These are phyloP conservation scores for Tephrocybe rancida DNA, from an alignment of 768 basidiomycete genomes.

Conservation along the genomic window DNA sequence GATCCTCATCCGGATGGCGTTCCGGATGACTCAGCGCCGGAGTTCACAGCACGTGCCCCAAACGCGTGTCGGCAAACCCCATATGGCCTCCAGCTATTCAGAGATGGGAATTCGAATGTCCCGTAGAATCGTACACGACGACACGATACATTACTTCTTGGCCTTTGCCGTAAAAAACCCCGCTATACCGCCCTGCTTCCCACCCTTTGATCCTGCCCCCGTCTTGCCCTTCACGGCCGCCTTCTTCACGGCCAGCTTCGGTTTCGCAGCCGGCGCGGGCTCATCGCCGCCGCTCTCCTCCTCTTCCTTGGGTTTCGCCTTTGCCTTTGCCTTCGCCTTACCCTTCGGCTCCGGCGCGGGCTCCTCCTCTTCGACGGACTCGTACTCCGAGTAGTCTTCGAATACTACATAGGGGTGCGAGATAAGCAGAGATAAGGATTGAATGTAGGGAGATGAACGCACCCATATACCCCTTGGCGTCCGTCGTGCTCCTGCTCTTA, in stretches of 20 bases:
- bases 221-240: constrained; percentile 9
- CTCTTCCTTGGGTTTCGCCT: constrained; percentile 20
- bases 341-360: constrained; percentile 28
- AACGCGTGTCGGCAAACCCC: no score
- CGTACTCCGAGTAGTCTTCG: constrained; percentile 81
- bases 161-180: constrained; percentile 39
- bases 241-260: neutral
- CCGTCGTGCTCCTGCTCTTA: constrained; percentile 55
- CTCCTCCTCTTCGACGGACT: constrained; percentile 72
- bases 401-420: constrained; percentile 45
- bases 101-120: no score
- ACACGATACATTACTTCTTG: constrained; percentile 19
- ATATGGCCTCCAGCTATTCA: no score
- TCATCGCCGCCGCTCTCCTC: constrained; percentile 15
- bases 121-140: no score
- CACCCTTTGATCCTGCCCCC: constrained; percentile 10
- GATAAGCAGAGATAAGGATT: neutral
- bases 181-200: constrained; percentile 29
- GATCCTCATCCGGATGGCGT: no score
- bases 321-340: constrained; percentile 24
- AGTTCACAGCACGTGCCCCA: no score
- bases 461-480: constrained; percentile 79
- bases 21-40: no score
- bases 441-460: constrained; percentile 20
- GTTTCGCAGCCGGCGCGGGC: constrained; percentile 11